Evolutionary conservation across 768 basidiomycete genomes (phyloP).

Genomic region (Lactarius psammicola): DNA sequence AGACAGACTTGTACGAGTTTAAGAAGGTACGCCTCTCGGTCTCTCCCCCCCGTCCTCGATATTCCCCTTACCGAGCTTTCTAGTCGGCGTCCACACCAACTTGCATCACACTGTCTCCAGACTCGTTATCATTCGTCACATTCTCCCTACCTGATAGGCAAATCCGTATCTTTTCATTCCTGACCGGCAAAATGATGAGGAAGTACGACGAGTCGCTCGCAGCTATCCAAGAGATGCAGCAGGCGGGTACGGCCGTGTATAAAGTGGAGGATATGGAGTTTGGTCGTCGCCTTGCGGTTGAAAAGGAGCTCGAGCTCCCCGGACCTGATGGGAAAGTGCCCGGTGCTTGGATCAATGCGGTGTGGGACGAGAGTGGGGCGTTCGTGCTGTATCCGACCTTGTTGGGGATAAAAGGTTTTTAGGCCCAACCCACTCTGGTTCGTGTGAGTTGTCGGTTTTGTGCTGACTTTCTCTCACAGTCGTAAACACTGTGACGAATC

Average conservation of each 20-base stretch:
- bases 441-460: background rate
- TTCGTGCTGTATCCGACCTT: slow-evolving; percentile 93
- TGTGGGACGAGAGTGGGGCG: slow-evolving; percentile 98
- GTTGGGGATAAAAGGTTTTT: slow-evolving; percentile 92
- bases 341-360: slow-evolving; percentile 79
- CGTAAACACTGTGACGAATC: slow-evolving; percentile 92
- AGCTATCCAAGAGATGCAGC: slow-evolving; percentile 98
- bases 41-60: background rate
- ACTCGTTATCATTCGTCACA: slow-evolving; percentile 85
- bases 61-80: slow-evolving; percentile 5
- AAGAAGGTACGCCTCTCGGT: slow-evolving; percentile 67
- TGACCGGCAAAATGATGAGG: slow-evolving; percentile 82
- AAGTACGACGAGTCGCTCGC: slow-evolving; percentile 93
- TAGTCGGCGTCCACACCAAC: slow-evolving; percentile 92
- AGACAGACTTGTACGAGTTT: slow-evolving; percentile 95
- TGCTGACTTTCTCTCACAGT: slow-evolving; percentile 49
- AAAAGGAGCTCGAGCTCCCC: slow-evolving; percentile 85
- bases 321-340: slow-evolving; percentile 70
- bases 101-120: slow-evolving; percentile 87
- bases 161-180: slow-evolving; percentile 90
- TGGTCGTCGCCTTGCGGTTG: slow-evolving; percentile 89
- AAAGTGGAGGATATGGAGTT: slow-evolving; percentile 99
- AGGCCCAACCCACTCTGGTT: background rate
- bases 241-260: slow-evolving; percentile 90
- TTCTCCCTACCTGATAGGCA: slow-evolving; percentile 93